phyloP scores from a whole-genome alignment of 73 alveolate genomes.

The Blepharisma japonicum region DNA sequence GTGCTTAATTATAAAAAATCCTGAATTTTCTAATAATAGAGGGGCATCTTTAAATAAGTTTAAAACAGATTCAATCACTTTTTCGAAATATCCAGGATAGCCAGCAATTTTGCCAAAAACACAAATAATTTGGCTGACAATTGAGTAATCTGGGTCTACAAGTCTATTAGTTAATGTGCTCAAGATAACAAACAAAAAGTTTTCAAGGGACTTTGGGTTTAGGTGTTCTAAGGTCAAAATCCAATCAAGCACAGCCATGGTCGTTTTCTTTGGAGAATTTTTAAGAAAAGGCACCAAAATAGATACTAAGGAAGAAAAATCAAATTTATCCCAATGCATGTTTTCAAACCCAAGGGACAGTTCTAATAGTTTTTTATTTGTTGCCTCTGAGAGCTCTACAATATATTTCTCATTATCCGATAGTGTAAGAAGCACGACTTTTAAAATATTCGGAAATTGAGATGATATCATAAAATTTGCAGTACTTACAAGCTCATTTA shows the following conservation, averaged over 20 bases:
- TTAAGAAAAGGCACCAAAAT: constrained; percentile 1
- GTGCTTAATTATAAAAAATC: not conserved
- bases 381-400: not conserved
- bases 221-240: not conserved
- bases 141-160: not conserved
- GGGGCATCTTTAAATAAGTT: constrained; percentile 3
- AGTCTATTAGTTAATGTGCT: not conserved
- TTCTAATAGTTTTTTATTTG: not conserved
- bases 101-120: constrained; percentile 30
- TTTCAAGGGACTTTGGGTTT: not conserved
- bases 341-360: not conserved
- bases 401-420: not conserved
- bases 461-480: not conserved
- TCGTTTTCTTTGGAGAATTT: not conserved
- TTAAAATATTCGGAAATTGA: constrained; percentile 2
- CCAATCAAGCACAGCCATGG: not conserved
- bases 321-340: not conserved
- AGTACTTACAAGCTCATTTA: not conserved
- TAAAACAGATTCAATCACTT: not conserved
- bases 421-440: not conserved
- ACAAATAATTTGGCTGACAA: not conserved
- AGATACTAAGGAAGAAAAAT: not conserved
- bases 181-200: not conserved
- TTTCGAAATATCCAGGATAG: constrained; percentile 15
- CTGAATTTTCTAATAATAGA: not conserved